Conservation (phyloP, 202 grass and related monocot species). For the Elaeis oleifera region DNA sequence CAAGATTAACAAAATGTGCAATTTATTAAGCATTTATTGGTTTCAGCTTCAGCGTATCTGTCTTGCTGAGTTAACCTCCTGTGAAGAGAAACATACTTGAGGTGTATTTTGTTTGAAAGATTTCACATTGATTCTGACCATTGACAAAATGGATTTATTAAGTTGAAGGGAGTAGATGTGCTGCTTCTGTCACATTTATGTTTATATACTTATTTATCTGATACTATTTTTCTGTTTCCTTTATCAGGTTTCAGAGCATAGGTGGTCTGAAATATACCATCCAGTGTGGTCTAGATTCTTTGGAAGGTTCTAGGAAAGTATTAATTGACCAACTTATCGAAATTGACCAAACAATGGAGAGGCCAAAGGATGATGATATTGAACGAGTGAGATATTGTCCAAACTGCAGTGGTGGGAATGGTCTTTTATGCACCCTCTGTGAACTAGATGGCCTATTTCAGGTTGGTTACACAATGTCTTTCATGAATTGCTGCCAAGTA, state of each 20-base stretch:
- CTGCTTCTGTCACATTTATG: too few species aligned
- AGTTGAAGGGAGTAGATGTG: too few species aligned
- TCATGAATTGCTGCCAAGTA: slow-evolving; percentile 5
- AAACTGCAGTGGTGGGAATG: slow-evolving; percentile 78
- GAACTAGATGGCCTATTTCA: slow-evolving; percentile 82
- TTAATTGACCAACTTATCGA: slow-evolving; percentile 68
- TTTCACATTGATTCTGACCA: too few species aligned
- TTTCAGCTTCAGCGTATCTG: too few species aligned
- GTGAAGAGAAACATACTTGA: too few species aligned
- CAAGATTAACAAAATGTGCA: too few species aligned
- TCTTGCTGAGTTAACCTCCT: too few species aligned
- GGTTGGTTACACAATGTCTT: slow-evolving; percentile 30
- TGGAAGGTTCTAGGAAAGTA: slow-evolving; percentile 58
- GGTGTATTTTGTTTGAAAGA: too few species aligned
- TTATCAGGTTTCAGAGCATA: slow-evolving; percentile 54
- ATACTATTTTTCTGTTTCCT: slow-evolving; percentile 30
- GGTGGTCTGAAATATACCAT: slow-evolving; percentile 73
- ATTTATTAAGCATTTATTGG: too few species aligned
- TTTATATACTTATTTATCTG: neutral
- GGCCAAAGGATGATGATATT: slow-evolving; percentile 80
- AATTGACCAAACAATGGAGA: slow-evolving; percentile 72
- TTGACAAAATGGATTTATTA: too few species aligned
- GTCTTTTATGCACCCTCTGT: slow-evolving; percentile 85
- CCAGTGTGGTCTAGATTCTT: slow-evolving; percentile 67
- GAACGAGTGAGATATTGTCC: slow-evolving; percentile 77